Percentiles rank a stretch among this genome's conserved stretches.
Evolutionary conservation across 1,284 basidiomycete genomes (phyloP).

Genomic region (Ceratobasidium sp.): DNA sequence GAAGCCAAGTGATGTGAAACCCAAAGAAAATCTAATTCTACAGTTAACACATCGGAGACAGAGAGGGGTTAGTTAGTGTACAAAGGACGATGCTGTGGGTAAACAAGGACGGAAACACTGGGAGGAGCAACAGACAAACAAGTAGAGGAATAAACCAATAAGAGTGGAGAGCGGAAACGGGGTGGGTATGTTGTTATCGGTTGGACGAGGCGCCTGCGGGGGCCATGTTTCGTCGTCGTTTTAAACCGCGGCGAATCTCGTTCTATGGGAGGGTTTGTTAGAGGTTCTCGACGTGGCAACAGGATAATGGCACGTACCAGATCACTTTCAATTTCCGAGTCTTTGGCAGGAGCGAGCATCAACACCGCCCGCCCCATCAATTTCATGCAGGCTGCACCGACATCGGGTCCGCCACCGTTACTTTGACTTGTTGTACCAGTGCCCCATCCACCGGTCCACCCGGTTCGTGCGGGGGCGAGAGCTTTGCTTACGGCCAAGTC

Average conservation of each 20-base stretch:
- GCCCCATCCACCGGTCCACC: slow-evolving; percentile 43
- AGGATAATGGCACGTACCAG: slow-evolving; percentile 3
- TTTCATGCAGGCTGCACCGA: slow-evolving; percentile 34
- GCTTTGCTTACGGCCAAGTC: slow-evolving; percentile 43
- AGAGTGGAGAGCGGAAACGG: neutral
- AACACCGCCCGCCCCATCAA: slow-evolving; percentile 40
- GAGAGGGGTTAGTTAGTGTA: slow-evolving; percentile 19
- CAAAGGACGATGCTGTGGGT: slow-evolving; percentile 3
- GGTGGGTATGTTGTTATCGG: slow-evolving; percentile 9
- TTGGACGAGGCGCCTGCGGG: slow-evolving; percentile 28
- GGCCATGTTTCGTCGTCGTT: slow-evolving; percentile 40
- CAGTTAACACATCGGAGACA: slow-evolving; percentile 13
- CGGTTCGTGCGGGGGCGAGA: slow-evolving; percentile 41
- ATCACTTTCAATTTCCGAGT: slow-evolving; percentile 39
- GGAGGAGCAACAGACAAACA: neutral
- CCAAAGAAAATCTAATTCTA: slow-evolving; percentile 30
- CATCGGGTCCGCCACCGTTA: slow-evolving; percentile 42
- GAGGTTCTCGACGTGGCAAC: neutral
- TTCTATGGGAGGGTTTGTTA: slow-evolving; percentile 5
- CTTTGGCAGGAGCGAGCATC: slow-evolving; percentile 43
- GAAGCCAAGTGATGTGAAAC: slow-evolving; percentile 6
- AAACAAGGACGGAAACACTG: slow-evolving; percentile 3
- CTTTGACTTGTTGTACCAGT: slow-evolving; percentile 43
- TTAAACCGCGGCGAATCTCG: slow-evolving; percentile 39
- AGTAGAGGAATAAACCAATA: neutral